phyloP scores from a whole-genome alignment of 352 stramenopile species.

The Thraustotheca clavata region DNA sequence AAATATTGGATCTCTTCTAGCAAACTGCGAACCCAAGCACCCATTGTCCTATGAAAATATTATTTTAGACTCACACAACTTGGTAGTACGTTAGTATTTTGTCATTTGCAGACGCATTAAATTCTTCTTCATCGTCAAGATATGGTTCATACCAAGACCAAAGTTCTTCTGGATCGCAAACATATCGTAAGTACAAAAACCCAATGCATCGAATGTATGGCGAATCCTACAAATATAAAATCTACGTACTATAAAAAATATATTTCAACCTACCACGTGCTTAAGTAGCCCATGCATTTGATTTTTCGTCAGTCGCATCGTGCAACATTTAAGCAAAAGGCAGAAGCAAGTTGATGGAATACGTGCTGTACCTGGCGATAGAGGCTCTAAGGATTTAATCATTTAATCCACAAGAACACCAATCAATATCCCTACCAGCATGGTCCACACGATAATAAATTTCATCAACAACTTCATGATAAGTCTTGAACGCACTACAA shows the following conservation, averaged over 20 bases:
- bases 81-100: conserved; percentile 62
- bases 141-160: conserved; percentile 95
- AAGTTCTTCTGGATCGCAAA: conserved; percentile 86
- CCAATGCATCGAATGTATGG: conserved; percentile 95
- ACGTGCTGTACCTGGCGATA: conserved; percentile 80
- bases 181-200: conserved; percentile 97
- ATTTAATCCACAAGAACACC: neutral
- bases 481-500: conserved; percentile 82
- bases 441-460: conserved; percentile 86
- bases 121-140: conserved; percentile 91
- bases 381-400: conserved; percentile 76
- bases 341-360: conserved; percentile 95
- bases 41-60: conserved; percentile 75
- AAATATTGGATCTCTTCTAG: conserved; percentile 95
- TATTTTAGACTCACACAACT: conserved; percentile 10
- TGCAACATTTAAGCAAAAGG: conserved; percentile 94
- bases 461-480: conserved; percentile 94
- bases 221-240: conserved; percentile 60
- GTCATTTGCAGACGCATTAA: conserved; percentile 77
- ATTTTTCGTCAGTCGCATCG: conserved; percentile 92
- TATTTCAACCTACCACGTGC: conserved; percentile 44
- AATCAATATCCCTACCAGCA: conserved; percentile 46
- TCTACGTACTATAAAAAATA: neutral
- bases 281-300: conserved; percentile 95
- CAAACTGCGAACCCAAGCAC: conserved; percentile 84